A percentile compares a stretch with the other conserved stretches of the same genome.
Conservation (phyloP, 2,329 filamentous ascomycete genomes). For the Karstenula rhodostoma region DNA sequence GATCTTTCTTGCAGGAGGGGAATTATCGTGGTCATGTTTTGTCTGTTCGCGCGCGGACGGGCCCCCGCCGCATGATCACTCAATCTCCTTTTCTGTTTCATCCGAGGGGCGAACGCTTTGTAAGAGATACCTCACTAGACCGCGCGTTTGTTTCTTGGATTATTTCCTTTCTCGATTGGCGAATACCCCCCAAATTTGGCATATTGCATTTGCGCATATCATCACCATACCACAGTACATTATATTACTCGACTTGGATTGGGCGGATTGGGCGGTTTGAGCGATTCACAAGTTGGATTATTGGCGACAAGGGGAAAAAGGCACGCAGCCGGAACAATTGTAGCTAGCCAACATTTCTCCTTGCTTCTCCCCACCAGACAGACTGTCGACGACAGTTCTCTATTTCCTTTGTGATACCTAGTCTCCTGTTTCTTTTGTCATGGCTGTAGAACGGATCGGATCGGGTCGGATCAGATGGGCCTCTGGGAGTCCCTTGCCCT, state of each 20-base stretch:
- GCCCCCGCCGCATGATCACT: conserved; percentile 25
- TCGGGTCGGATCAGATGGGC: too few relatives aligned
- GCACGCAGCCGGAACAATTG: conserved; percentile 3
- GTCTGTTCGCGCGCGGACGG: conserved; percentile 16
- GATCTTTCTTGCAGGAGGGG: conserved; percentile 13
- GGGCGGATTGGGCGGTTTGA: conserved; percentile 5
- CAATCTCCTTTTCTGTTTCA: conserved; percentile 28
- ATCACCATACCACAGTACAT: conserved; percentile 18
- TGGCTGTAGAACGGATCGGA: not conserved
- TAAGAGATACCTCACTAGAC: conserved; percentile 46
- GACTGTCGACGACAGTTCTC: not conserved
- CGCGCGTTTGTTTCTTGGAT: conserved; percentile 26
- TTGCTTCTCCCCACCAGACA: conserved; percentile 1
- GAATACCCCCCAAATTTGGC: conserved; percentile 37
- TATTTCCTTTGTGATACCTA: conserved; percentile 9
- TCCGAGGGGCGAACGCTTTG: conserved; percentile 28
- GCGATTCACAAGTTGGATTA: conserved; percentile 11
- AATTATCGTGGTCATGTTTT: conserved; percentile 12
- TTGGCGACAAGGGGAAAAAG: conserved; percentile 3
- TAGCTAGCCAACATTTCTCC: conserved; percentile 12
- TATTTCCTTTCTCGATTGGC: conserved; percentile 36
- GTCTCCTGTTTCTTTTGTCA: conserved; percentile 6
- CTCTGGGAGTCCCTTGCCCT: not conserved
- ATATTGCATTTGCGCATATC: conserved; percentile 39
- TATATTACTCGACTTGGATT: conserved; percentile 8